phyloP scores from a whole-genome alignment of 228 moss, liverwort and hornwort genomes.

The Sphagnum fallax region DNA sequence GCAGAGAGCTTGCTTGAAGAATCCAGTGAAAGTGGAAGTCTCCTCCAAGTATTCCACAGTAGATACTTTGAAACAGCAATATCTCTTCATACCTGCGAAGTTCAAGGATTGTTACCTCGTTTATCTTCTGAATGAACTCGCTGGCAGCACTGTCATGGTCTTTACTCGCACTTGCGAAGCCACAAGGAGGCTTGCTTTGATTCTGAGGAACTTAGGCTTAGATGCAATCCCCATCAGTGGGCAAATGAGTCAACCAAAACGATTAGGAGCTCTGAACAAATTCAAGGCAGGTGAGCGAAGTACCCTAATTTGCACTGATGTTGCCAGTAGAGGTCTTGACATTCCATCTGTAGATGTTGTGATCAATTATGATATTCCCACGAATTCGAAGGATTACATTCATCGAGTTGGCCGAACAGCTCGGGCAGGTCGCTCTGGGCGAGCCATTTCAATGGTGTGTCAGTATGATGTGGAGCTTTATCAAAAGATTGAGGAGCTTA shows the following conservation, averaged over 20 bases:
- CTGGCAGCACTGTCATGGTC: conserved; percentile 84
- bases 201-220: conserved; percentile 74
- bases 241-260: conserved; percentile 92
- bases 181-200: conserved; percentile 71
- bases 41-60: conserved; percentile 88
- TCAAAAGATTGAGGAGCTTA: conserved; percentile 84
- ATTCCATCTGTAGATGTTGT: conserved; percentile 86
- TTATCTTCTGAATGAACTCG: conserved; percentile 71
- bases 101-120: conserved; percentile 86
- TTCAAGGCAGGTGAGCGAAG: conserved; percentile 92
- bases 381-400: conserved; percentile 94
- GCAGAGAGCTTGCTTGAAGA: conserved; percentile 78
- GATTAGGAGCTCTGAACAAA: conserved; percentile 80
- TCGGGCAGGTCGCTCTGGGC: conserved; percentile 78
- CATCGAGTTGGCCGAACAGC: conserved; percentile 92
- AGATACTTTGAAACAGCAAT: conserved; percentile 84
- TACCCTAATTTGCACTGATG: conserved; percentile 90
- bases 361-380: conserved; percentile 88
- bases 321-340: conserved; percentile 93
- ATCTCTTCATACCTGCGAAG: conserved; percentile 81
- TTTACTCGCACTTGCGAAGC: conserved; percentile 94
- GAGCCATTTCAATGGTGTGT: conserved; percentile 80
- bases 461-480: conserved; percentile 95
- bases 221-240: conserved; percentile 96
- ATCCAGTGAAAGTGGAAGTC: conserved; percentile 88